Percentiles rank a stretch among this genome's conserved stretches.
phyloP scores from a whole-genome alignment of 345 rosid species.

The Erucastrum elatum region DNA sequence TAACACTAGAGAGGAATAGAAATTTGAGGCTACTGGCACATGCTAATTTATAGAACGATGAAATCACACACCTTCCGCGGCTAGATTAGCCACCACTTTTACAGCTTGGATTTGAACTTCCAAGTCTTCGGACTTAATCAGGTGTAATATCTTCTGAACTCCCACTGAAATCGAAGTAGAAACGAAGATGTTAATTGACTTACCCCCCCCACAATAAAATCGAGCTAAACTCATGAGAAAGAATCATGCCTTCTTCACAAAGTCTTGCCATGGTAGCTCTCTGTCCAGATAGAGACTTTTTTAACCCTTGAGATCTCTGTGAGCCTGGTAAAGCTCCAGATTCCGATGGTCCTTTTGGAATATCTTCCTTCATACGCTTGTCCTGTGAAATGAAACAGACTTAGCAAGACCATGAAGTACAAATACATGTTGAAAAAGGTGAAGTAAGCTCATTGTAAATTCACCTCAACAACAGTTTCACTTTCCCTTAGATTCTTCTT shows the following conservation, averaged over 20 bases:
- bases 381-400: constrained; percentile 54
- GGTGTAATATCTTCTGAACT: constrained; percentile 74
- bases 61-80: constrained; percentile 76
- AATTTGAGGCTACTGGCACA: neutral
- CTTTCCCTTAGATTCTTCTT: constrained; percentile 58
- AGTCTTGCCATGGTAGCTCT: constrained; percentile 87
- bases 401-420: constrained; percentile 41
- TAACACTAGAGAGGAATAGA: neutral
- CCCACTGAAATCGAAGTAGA: constrained; percentile 59
- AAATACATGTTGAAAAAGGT: constrained; percentile 10
- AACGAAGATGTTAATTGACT: constrained; percentile 26
- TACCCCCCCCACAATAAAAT: neutral
- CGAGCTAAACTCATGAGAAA: neutral
- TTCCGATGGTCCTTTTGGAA: constrained; percentile 48
- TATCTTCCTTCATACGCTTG: constrained; percentile 54
- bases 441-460: constrained; percentile 12
- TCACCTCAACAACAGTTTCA: constrained; percentile 58
- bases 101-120: constrained; percentile 92
- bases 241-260: constrained; percentile 78
- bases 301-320: constrained; percentile 58
- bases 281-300: constrained; percentile 65
- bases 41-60: constrained; percentile 10
- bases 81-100: constrained; percentile 94
- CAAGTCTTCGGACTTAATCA: constrained; percentile 73
- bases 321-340: constrained; percentile 43